These are phyloP conservation scores for Chimonanthus praecox DNA, from an alignment of 164 flowering plant species.

Conservation along the genomic window DNA sequence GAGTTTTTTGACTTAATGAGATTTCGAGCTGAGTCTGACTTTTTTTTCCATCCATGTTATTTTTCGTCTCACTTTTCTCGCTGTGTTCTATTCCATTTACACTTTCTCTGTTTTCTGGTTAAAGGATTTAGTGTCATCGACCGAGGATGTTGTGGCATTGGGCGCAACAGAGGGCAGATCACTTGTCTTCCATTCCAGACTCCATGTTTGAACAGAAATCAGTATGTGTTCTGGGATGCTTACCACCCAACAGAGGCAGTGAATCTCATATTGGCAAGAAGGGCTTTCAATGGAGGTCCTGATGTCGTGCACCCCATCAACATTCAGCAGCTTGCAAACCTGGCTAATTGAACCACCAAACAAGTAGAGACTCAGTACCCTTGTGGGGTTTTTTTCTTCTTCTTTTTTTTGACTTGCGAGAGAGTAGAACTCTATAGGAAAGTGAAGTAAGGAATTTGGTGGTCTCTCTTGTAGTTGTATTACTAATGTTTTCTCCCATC, in stretches of 20 bases:
- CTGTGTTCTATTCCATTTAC: not conserved
- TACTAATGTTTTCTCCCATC: no score
- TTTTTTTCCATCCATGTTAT: no score
- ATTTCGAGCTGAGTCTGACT: no score
- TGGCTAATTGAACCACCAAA: slow-evolving; percentile 18
- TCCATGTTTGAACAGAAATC: slow-evolving; percentile 59
- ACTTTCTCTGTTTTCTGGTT: not conserved
- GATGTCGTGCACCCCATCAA: slow-evolving; percentile 58
- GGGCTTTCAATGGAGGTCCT: slow-evolving; percentile 47
- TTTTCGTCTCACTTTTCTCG: not conserved
- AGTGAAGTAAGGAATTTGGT: not conserved
- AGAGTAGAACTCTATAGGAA: not conserved
- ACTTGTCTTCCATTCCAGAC: slow-evolving; percentile 86
- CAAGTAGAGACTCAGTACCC: not conserved
- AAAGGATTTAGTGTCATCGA: slow-evolving; percentile 62
- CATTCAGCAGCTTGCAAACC: slow-evolving; percentile 65
- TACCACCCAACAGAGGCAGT: slow-evolving; percentile 87
- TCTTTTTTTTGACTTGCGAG: not conserved
- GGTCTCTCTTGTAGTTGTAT: not conserved
- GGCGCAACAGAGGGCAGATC: slow-evolving; percentile 80
- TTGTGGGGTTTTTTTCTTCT: no score
- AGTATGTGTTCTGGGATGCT: slow-evolving; percentile 92
- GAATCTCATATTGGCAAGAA: slow-evolving; percentile 54
- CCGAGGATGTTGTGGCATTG: slow-evolving; percentile 85
- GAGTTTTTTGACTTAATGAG: no score